Evolutionary conservation across 192 early-diverging fungal species (phyloP), one percentile per base, ranked within the genome.

Genomic region (Backusella luteola): DNA sequence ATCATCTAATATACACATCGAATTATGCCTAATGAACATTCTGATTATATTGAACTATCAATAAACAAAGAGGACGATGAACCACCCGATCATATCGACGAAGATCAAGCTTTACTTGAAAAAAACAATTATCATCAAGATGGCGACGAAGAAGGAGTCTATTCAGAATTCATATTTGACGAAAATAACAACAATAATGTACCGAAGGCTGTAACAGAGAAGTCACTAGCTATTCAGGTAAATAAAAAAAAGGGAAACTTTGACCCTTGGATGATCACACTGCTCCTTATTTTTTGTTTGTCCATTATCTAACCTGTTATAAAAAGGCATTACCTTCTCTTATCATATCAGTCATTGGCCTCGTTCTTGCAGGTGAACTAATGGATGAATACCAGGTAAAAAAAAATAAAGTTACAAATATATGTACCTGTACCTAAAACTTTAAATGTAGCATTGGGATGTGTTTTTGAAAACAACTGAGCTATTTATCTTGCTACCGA

Each of bases 401-500:
- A 29, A 11, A 32, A 34, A 32, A 38, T 26, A 42, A 42, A n/a
- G 32, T 66, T 23, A 26, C 26, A 38, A 21, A 38, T 3, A 63
- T 15, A 73, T 21, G n/a, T 9, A 39, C n/a, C 32, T 39, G 38
- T 39, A 39, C 11, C 17, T 34, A 29, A 21, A 42, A 44, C 7
- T 23, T 23, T 26, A 32, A 46, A 44, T 17, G 59, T 86, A 94
- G 84, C 84, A 85, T 73, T 90, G 87, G 85, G 77, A 80, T 34
- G 92, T 93, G 4, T 96, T 95, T 75, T 79, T 85, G 26, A 70
- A 83, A 6, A 85, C 93, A 23, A 85, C 90, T 1, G 90, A 92
- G 71, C 81, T 96, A 6, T 93, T 95, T 80, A 91, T 96, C 66
- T 86, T 96, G 76, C 89, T 96, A 3, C 89, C 95, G 1, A 91